Conservation (phyloP, 768 basidiomycete genomes). For the Fomitopsis pulvina region DNA sequence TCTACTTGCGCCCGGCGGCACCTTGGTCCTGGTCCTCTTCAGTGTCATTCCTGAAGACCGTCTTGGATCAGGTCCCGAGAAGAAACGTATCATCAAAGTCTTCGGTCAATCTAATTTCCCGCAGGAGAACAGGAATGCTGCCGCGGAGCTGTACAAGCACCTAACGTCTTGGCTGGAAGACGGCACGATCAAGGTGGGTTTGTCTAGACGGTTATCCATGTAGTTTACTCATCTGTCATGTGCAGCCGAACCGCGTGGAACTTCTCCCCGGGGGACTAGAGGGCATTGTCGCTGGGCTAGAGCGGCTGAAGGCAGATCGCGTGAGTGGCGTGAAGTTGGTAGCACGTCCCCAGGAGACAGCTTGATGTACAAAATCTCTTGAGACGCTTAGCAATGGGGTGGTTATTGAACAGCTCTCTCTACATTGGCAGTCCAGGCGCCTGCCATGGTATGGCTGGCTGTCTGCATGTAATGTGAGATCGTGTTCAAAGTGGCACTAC, state of each 20-base stretch:
- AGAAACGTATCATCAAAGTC: conserved; percentile 8
- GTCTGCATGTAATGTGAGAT: too few relatives aligned
- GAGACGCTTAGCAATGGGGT: too few relatives aligned
- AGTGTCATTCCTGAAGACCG: conserved; percentile 1
- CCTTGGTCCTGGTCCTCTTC: conserved; percentile 12
- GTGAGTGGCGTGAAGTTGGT: conserved; percentile 23
- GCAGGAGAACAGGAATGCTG: conserved; percentile 7
- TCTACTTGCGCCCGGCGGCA: conserved; percentile 15
- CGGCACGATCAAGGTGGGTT: conserved; percentile 16
- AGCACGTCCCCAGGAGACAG: conserved; percentile 19
- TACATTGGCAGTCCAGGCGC: too few relatives aligned
- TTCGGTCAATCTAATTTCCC: conserved; percentile 8
- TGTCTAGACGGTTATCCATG: neutral
- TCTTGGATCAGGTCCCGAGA: neutral
- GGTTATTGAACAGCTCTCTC: too few relatives aligned
- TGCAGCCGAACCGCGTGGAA: conserved; percentile 21
- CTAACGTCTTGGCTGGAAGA: conserved; percentile 12
- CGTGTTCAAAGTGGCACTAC: too few relatives aligned
- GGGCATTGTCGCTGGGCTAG: conserved; percentile 16
- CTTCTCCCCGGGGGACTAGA: conserved; percentile 20
- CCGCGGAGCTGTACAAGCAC: conserved; percentile 10
- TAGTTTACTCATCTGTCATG: conserved; percentile 14
- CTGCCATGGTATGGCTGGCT: too few relatives aligned
- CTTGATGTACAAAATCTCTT: too few relatives aligned
- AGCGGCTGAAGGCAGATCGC: conserved; percentile 11